Evolutionary conservation across 2,329 filamentous ascomycete genomes (phyloP), one percentile per base, ranked within the genome.

Genomic region (Aspergillus sergii): DNA sequence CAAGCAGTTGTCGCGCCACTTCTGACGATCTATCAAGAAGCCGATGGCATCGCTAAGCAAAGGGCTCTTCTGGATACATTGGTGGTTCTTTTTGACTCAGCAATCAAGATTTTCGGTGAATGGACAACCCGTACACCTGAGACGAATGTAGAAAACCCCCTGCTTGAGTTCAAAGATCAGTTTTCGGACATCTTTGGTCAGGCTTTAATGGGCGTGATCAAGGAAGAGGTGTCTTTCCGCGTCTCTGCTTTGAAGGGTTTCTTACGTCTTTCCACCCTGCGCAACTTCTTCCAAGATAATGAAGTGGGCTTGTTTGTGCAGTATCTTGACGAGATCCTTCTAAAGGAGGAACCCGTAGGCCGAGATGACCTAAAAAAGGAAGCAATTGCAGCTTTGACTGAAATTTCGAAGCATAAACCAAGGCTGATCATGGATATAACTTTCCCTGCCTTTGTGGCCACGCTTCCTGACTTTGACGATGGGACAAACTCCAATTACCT

Each of bases 381-480:
- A 64, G 86, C 88, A 7, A 85, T 90, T 63, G 76, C 80, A 39
- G 83, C 84, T 28, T 80, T 91, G 51, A 82, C 86, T 4, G 84
- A 88, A 39, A 83, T 90, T 48, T 88, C 88, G 8, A 85, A 85
- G 64, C 82, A 87, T 63, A 88, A 88, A 68, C 86, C 88, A 21
- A 82, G 84, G 54, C 76, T 88, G 12, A 86, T 91, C 32, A 85
- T 89, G 69, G 84, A 89, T 54, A 87, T 88, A 61, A 87, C 88
- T 0, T 87, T 91, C 69, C 88, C 88, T 30, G 85, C 86, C 6
- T 89, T 91, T 71, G 83, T 90, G 75, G 87, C 88, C 4, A 84
- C 85, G 45, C 76, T 91, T 4, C 89, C 88, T 1, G 88, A 88
- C 64, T 79, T 77, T 2, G 84, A 85, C 61, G 75, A 78, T n/a